Evolutionary conservation across 768 basidiomycete genomes (phyloP), one percentile per base, ranked within the genome.

Genomic region (Agaricus bisporus): DNA sequence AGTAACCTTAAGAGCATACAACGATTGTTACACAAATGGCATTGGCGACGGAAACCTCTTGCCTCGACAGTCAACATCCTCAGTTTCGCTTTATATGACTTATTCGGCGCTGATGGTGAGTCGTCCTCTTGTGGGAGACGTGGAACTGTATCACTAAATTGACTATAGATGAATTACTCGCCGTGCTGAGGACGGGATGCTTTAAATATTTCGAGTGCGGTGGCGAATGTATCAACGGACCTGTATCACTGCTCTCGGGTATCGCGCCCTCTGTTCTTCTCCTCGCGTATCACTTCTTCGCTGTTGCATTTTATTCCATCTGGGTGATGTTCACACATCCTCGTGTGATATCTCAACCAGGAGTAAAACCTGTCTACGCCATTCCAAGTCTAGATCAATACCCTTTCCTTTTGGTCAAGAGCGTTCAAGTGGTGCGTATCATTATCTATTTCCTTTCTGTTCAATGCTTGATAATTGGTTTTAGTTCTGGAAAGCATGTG

Each of bases 201-300:
- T 97, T 99, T 79, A 92, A 91, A 64, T 99, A 98, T 70, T 97
- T 99, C 61, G 92, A 95, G 65, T 77, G 82, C 4, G 97, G 97
- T 12, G 97, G 97, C 1, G 83, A 91, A 60, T 91, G 91, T 60
- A 67, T 98, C 50, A 76, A 80, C 41, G 97, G 88, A 0, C 97
- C 97, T 1, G 93, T 98, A 8, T 86, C 85, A 8, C 78, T 99
- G 4, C 82, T 99, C 10, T 85, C 93, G 14, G 95, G 94, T 11
- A 79, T 95, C 55, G 75, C 80, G 1, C 86, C 90, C 5, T 86
- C 88, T n/a, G 91, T 94, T 0, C 57, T 80, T 10, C 72, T 92
- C 42, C 82, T 99, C 17, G 82, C 86, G 59, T 82, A 80, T 63
- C 97, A 98, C 73, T 99, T 99, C 73, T 99, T 95, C 76, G 73